Conservation (phyloP, 2,329 filamentous ascomycete species). For the Colletotrichum noveboracense region DNA sequence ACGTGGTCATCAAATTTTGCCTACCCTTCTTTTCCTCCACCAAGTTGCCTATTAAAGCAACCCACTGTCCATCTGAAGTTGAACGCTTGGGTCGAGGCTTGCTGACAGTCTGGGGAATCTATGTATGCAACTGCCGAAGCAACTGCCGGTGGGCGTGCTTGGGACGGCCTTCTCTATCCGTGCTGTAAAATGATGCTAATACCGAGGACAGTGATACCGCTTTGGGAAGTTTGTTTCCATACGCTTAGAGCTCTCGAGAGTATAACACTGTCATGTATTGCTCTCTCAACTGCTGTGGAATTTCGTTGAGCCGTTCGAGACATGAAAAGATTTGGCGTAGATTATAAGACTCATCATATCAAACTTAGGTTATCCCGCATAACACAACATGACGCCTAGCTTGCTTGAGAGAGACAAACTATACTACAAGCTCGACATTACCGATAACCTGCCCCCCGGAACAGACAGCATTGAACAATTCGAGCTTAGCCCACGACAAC, state of each 20-base stretch:
- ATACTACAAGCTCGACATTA: neutral
- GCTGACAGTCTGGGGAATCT: neutral
- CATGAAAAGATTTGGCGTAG: neutral
- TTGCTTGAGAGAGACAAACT: neutral
- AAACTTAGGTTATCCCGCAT: neutral
- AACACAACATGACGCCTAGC: neutral
- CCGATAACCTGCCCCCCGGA: neutral
- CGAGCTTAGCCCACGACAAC: neutral
- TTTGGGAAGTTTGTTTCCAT: neutral
- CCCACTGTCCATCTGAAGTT: neutral
- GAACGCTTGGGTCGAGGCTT: neutral
- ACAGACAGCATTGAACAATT: neutral
- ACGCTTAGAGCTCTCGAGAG: neutral
- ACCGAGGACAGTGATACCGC: neutral
- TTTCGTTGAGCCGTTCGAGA: too few relatives aligned
- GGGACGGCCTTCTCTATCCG: neutral
- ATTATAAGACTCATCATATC: neutral
- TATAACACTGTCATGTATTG: neutral
- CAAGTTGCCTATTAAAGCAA: neutral
- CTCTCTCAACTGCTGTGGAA: neutral
- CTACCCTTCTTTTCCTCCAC: neutral
- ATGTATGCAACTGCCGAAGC: neutral
- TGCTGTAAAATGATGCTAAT: neutral
- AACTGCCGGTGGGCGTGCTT: neutral
- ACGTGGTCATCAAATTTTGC: neutral